A percentile compares a stretch with the other conserved stretches of the same genome.
These are phyloP conservation scores for Graphilbum fragrans DNA, from an alignment of 2,329 filamentous ascomycete species.

Conservation along the genomic window DNA sequence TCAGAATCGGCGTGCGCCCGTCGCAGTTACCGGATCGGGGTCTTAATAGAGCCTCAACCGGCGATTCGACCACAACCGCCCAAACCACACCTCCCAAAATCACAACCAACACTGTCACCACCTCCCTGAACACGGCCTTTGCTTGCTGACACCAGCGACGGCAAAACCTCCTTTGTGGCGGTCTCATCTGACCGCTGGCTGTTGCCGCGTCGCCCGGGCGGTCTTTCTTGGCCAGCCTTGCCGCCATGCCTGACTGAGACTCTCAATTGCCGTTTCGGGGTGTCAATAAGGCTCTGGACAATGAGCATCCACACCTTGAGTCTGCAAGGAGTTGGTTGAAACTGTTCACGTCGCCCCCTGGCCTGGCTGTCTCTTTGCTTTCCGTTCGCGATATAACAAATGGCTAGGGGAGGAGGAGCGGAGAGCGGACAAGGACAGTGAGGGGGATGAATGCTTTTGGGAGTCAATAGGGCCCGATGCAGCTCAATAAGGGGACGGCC, in stretches of 20 bases:
- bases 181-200: background rate
- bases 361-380: too few relatives aligned
- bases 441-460: background rate
- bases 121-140: background rate
- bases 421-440: background rate
- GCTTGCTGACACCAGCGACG: too few relatives aligned
- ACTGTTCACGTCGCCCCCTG: too few relatives aligned
- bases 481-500: background rate
- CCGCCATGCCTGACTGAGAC: background rate
- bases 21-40: conserved; percentile 10
- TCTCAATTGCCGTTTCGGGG: conserved; percentile 1
- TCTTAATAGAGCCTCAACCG: conserved; percentile 11
- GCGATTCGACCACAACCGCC: background rate
- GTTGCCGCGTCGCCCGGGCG: background rate
- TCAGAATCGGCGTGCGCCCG: too few relatives aligned
- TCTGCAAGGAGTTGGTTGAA: background rate
- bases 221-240: background rate
- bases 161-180: background rate
- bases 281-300: background rate
- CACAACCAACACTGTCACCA: background rate
- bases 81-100: background rate
- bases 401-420: background rate
- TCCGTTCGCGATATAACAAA: background rate
- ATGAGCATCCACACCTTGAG: background rate
- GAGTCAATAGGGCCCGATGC: background rate